Evolutionary conservation across 176 grass and related monocot genomes (phyloP).

Genomic region (Raddia guianensis): DNA sequence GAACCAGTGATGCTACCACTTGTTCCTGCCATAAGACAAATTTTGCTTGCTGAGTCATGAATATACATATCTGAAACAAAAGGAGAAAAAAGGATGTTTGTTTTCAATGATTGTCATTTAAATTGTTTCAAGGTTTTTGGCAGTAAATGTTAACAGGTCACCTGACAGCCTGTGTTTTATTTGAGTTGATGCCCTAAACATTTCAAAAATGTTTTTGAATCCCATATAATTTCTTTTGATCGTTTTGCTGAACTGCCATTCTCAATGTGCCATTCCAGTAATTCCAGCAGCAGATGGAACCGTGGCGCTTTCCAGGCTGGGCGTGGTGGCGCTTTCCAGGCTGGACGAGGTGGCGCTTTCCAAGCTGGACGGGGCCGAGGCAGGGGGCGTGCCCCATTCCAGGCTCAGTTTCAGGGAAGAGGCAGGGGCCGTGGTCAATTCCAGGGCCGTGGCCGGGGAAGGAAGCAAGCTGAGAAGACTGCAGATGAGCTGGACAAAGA

Average conservation of each 20-base stretch:
- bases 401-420: slow-evolving; percentile 46
- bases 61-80: slow-evolving; percentile 8
- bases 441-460: slow-evolving; percentile 46
- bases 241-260: background rate
- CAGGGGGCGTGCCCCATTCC: slow-evolving; percentile 40
- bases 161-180: background rate
- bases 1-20: background rate
- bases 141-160: background rate
- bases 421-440: slow-evolving; percentile 29
- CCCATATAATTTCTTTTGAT: background rate
- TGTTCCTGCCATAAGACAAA: slow-evolving; percentile 7
- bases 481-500: slow-evolving; percentile 88
- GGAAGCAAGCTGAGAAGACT: slow-evolving; percentile 56
- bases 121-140: background rate
- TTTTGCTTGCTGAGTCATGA: slow-evolving; percentile 24
- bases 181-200: background rate
- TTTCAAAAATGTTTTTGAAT: background rate
- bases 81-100: background rate
- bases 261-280: slow-evolving; percentile 17
- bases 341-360: slow-evolving; percentile 26
- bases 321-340: background rate
- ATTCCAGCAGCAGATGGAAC: slow-evolving; percentile 35
- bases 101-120: slow-evolving; percentile 1
- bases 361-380: slow-evolving; percentile 35
- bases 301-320: slow-evolving; percentile 58